Conservation (phyloP, 805 yeast genomes). For the Naumovozyma dairenensis region DNA sequence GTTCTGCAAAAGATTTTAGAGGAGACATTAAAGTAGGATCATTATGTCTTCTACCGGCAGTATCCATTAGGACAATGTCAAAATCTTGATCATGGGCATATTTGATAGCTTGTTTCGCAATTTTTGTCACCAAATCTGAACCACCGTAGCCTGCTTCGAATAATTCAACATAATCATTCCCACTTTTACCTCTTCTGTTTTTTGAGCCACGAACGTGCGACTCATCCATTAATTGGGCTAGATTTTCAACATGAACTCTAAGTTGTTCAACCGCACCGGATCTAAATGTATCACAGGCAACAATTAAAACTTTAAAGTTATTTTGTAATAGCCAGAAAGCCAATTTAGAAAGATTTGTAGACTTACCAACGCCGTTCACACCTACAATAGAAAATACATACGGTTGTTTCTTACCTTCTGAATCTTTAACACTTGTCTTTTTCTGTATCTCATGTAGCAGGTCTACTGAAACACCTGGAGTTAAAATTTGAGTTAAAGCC, state of each 20-base stretch:
- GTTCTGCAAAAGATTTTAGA: slow-evolving; percentile 84
- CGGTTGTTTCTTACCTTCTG: slow-evolving; percentile 39
- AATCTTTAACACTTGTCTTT: slow-evolving; percentile 18
- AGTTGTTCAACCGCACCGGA: slow-evolving; percentile 98
- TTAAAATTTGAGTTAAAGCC: slow-evolving; percentile 61
- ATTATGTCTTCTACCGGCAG: slow-evolving; percentile 96
- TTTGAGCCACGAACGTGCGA: slow-evolving; percentile 30
- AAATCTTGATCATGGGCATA: slow-evolving; percentile 59
- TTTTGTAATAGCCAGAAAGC: slow-evolving; percentile 95
- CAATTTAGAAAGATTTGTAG: slow-evolving; percentile 85
- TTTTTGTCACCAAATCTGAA: slow-evolving; percentile 84
- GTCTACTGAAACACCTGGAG: slow-evolving; percentile 88
- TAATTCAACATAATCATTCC: slow-evolving; percentile 48
- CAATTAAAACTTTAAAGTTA: slow-evolving; percentile 73
- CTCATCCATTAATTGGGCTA: slow-evolving; percentile 53
- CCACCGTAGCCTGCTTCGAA: slow-evolving; percentile 96
- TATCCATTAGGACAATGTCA: slow-evolving; percentile 87
- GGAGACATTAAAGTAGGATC: slow-evolving; percentile 95
- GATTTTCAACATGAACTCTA: slow-evolving; percentile 82
- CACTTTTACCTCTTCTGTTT: slow-evolving; percentile 30
- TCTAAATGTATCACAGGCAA: slow-evolving; percentile 96
- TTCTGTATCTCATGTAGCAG: slow-evolving; percentile 69
- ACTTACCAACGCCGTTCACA: slow-evolving; percentile 96
- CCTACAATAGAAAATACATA: slow-evolving; percentile 97
- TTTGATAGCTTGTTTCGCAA: slow-evolving; percentile 84